Evolutionary conservation across 2,329 filamentous ascomycete species (phyloP).

Genomic region (Arthrobotrys iridis): DNA sequence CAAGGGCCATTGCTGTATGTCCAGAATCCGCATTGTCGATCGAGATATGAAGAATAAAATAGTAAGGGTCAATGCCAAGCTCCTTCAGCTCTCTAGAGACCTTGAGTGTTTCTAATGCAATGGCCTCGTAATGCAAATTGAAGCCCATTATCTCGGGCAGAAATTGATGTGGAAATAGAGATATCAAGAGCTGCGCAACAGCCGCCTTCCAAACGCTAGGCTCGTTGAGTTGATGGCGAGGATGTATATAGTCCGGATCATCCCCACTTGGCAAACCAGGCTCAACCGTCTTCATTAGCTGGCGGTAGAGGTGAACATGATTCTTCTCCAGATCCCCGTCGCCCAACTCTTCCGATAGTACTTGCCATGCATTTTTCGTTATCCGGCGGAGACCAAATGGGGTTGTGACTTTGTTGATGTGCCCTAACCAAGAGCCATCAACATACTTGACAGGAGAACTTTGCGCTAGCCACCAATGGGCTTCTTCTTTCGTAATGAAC

Average conservation of each 20-base stretch:
- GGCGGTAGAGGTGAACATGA: slow-evolving; percentile 62
- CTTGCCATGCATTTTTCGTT: slow-evolving; percentile 65
- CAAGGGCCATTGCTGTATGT: slow-evolving; percentile 65
- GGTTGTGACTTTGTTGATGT: slow-evolving; percentile 63
- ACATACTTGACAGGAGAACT: slow-evolving; percentile 64
- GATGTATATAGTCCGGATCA: slow-evolving; percentile 59
- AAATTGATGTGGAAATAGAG: slow-evolving; percentile 65
- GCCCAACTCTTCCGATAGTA: slow-evolving; percentile 66
- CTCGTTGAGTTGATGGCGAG: slow-evolving; percentile 60
- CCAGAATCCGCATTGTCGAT: slow-evolving; percentile 67
- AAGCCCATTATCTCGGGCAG: slow-evolving; percentile 67
- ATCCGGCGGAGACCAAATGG: slow-evolving; percentile 62
- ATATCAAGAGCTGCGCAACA: slow-evolving; percentile 64
- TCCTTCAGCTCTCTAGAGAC: slow-evolving; percentile 64
- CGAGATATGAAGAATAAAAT: slow-evolving; percentile 66
- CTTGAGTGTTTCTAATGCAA: slow-evolving; percentile 62
- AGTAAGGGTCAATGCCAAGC: slow-evolving; percentile 64
- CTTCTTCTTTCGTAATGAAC: slow-evolving; percentile 60
- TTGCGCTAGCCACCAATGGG: slow-evolving; percentile 62
- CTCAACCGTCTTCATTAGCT: slow-evolving; percentile 59
- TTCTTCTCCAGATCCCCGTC: slow-evolving; percentile 65
- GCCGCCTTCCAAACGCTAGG: slow-evolving; percentile 63
- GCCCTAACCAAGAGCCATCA: slow-evolving; percentile 66
- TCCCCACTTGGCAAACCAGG: slow-evolving; percentile 57
- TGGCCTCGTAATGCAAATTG: slow-evolving; percentile 65